Percentiles rank a stretch among this genome's conserved stretches.
These are phyloP conservation scores for Firmiana major DNA, from an alignment of 345 rosid species.

Conservation along the genomic window DNA sequence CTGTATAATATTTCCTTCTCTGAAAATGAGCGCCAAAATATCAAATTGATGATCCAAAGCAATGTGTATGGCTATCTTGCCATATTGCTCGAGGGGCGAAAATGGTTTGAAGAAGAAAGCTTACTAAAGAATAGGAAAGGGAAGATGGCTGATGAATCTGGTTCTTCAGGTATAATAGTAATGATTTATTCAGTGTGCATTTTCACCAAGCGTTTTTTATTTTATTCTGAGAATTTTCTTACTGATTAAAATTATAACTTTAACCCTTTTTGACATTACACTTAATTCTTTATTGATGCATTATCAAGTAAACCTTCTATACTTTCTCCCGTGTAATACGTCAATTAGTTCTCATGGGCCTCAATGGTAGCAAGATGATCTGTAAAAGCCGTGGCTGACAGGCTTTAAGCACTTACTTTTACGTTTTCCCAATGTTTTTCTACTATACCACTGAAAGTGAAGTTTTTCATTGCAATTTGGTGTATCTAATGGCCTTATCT, in stretches of 20 bases:
- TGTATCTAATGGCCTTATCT: neutral
- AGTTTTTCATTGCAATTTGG: neutral
- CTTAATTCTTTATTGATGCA: neutral
- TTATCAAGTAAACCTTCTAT: neutral
- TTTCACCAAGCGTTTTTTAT: neutral
- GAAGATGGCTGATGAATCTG: constrained; percentile 28
- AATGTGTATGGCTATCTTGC: constrained; percentile 72
- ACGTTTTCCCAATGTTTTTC: neutral
- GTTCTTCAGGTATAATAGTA: constrained; percentile 41
- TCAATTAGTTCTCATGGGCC: neutral
- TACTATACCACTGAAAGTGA: neutral
- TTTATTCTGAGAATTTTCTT: neutral
- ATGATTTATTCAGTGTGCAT: neutral
- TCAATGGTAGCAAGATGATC: neutral
- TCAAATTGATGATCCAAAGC: constrained; percentile 75
- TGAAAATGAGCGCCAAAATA: constrained; percentile 60
- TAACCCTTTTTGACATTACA: neutral
- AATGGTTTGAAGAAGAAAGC: constrained; percentile 57
- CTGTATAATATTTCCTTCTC: constrained; percentile 66
- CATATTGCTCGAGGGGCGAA: constrained; percentile 61
- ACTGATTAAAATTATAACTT: neutral
- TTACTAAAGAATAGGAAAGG: constrained; percentile 38
- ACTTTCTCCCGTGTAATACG: neutral
- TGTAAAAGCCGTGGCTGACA: neutral
- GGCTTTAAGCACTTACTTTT: neutral